Evolutionary conservation across 768 basidiomycete species (phyloP), one percentile per base, ranked within the genome.

Genomic region (Boletus patriciae): DNA sequence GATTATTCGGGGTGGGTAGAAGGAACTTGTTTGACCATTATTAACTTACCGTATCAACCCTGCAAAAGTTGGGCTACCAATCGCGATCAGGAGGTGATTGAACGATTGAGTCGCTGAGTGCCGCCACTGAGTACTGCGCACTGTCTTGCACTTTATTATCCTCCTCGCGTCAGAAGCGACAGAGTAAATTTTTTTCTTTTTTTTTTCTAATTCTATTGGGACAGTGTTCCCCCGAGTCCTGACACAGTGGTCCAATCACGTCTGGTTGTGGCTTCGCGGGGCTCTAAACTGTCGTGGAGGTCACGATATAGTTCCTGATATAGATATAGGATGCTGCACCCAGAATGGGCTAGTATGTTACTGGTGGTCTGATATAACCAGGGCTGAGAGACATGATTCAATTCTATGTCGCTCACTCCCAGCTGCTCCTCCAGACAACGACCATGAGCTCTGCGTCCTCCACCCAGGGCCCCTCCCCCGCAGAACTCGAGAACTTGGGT

Each of bases 401-500:
- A 33, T 16, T 46, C 52, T 19, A 42, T 60, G 56, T 42, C 37
- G 31, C 10, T 50, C 44, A 25, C 42, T 48, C 36, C 42, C 33
- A 25, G 5, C n/a, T 29, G 10, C 36, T 13, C 27, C 50, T 44
- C 43, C 27, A 33, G 42, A 16, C 47, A 13, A 49, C 58, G n/a
- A 53, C 33, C 0, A 70, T 72, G 69, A 63, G 57, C 38, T 25
- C 56, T 12, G 23, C 42, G 4, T 15, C 58, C 18, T 8, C 58
- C 13, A 12, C 43, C 15, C n/a, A n/a, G n/a, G n/a, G n/a, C n/a
- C 57, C 63, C 2, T 64, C 72, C 34, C 13, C 52, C 5, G 48
- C 55, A 27, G 71, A 68, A 54, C 18, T 60, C 9, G 65, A 70
- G 54, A 74, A 67, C 15, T 45, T 72, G 29, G 49, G 58, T 23